Percentiles rank a stretch among this genome's conserved stretches.
phyloP scores from a whole-genome alignment of 129 eudicot genomes.

The Cynara cardunculus region DNA sequence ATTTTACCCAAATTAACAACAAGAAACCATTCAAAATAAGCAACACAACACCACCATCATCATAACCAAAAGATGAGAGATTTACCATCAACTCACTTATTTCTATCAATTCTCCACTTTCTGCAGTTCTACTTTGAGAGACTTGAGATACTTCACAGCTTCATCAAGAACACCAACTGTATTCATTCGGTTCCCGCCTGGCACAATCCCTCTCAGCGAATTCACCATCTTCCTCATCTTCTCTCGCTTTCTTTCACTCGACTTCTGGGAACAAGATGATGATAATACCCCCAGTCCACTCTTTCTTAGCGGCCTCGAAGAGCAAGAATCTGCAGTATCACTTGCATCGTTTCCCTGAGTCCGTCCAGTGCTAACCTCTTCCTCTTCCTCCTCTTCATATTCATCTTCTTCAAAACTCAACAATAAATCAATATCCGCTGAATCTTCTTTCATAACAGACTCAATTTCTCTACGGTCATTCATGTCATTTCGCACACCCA shows the following conservation, averaged over 20 bases:
- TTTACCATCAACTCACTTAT: background rate
- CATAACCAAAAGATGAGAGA: background rate
- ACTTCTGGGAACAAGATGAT: slow-evolving; percentile 25
- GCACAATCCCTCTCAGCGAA: slow-evolving; percentile 56
- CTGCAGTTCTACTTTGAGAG: slow-evolving; percentile 65
- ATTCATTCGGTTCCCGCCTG: slow-evolving; percentile 62
- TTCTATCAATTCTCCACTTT: slow-evolving; percentile 27
- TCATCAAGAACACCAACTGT: slow-evolving; percentile 70
- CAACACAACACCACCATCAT: background rate
- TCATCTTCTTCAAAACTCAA: slow-evolving; percentile 57
- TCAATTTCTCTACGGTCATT: slow-evolving; percentile 20
- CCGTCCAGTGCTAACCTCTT: slow-evolving; percentile 69
- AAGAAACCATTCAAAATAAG: background rate
- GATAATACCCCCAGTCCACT: slow-evolving; percentile 11
- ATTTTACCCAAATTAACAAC: background rate
- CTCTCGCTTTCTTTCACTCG: slow-evolving; percentile 44
- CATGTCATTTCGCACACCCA: slow-evolving; percentile 13
- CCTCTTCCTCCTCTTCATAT: slow-evolving; percentile 47
- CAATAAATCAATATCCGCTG: slow-evolving; percentile 66
- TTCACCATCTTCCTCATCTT: slow-evolving; percentile 64
- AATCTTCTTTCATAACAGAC: slow-evolving; percentile 55
- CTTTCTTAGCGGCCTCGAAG: slow-evolving; percentile 33
- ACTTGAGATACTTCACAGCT: slow-evolving; percentile 69
- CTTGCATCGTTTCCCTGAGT: slow-evolving; percentile 32
- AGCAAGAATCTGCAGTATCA: slow-evolving; percentile 54